phyloP scores from a whole-genome alignment of 83 land plant genomes.

The Picea abies region DNA sequence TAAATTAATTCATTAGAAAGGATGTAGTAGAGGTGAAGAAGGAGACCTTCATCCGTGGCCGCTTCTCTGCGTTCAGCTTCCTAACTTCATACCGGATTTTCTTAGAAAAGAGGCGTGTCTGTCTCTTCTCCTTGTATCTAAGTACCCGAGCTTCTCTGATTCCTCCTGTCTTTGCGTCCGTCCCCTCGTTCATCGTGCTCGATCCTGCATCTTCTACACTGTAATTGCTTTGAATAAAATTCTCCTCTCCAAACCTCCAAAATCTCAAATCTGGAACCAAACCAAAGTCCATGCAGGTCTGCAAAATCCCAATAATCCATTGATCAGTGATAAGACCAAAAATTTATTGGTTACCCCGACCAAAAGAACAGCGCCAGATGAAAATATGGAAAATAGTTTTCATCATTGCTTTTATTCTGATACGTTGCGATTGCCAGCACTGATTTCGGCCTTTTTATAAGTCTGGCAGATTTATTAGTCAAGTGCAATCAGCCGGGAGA shows the following conservation, averaged over 20 bases:
- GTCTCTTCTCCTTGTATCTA: conserved; percentile 72
- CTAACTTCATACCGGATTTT: conserved; percentile 62
- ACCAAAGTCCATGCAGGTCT: neutral
- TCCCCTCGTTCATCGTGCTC: neutral
- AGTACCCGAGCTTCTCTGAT: conserved; percentile 56
- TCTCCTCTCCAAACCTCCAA: neutral
- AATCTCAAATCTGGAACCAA: conserved; percentile 2
- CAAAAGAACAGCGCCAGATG: too few relatives aligned
- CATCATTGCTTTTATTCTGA: too few relatives aligned
- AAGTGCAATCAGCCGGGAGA: too few relatives aligned
- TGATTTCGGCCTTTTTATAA: too few relatives aligned
- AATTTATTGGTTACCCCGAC: too few relatives aligned
- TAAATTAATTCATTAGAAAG: neutral
- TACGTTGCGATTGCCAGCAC: too few relatives aligned
- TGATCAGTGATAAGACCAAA: neutral
- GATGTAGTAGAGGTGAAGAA: neutral
- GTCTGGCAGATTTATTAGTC: too few relatives aligned
- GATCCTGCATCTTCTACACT: too few relatives aligned
- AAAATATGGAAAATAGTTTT: too few relatives aligned
- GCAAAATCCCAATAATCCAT: neutral
- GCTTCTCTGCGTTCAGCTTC: conserved; percentile 72
- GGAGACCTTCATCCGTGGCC: conserved; percentile 63
- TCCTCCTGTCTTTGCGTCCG: conserved; percentile 5
- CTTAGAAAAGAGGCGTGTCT: conserved; percentile 59
- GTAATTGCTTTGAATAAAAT: neutral